These are phyloP conservation scores for Suhomyces coccinellae DNA, from an alignment of 1,139 yeast species.

Conservation along the genomic window DNA sequence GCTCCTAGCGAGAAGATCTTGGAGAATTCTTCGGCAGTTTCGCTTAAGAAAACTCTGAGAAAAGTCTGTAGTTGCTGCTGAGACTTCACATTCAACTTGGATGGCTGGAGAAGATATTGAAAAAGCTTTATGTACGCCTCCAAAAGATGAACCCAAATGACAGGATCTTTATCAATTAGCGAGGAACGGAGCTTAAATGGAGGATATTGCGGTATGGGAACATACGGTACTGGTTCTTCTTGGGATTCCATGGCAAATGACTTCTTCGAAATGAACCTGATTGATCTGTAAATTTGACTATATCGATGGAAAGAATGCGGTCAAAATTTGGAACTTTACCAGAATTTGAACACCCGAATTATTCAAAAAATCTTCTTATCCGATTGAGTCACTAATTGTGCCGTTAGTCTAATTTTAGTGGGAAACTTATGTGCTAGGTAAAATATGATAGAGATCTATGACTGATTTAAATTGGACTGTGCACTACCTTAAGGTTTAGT, in stretches of 20 bases:
- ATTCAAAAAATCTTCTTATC: too few species aligned
- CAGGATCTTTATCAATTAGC: constrained; percentile 76
- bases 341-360: too few species aligned
- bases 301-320: background rate
- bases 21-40: constrained; percentile 59
- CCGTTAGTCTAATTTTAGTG: too few species aligned
- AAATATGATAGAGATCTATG: background rate
- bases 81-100: constrained; percentile 49
- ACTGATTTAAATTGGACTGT: constrained; percentile 1
- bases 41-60: constrained; percentile 55
- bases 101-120: constrained; percentile 42
- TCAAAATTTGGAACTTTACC: background rate
- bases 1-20: constrained; percentile 67
- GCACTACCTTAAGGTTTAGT: background rate
- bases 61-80: constrained; percentile 60
- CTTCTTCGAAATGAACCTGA: too few species aligned
- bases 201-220: constrained; percentile 71
- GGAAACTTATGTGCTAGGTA: too few species aligned
- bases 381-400: too few species aligned
- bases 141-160: constrained; percentile 72
- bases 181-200: constrained; percentile 73
- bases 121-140: constrained; percentile 60
- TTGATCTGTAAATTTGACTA: background rate
- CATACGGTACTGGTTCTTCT: constrained; percentile 15
- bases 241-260: background rate